A percentile compares a stretch with the other conserved stretches of the same genome.
These are phyloP conservation scores for Coemansia sp. DNA, from an alignment of 192 early-diverging fungal genomes.

Conservation along the genomic window DNA sequence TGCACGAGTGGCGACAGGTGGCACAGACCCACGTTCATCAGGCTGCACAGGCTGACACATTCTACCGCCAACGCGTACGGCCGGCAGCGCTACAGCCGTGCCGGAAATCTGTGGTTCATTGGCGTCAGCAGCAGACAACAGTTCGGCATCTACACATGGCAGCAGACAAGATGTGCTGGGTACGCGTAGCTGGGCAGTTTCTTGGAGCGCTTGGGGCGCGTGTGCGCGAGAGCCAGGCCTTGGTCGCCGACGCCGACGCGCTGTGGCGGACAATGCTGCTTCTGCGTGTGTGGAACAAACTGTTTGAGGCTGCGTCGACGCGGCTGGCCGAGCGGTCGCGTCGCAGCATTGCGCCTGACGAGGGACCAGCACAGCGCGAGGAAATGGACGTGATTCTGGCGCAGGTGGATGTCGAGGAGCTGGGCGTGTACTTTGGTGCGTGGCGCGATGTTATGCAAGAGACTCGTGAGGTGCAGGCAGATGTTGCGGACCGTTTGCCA, in stretches of 20 bases:
- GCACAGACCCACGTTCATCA: neutral
- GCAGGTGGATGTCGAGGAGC: neutral
- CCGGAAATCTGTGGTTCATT: neutral
- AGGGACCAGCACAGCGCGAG: neutral
- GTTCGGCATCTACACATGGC: conserved; percentile 14
- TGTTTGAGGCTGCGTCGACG: neutral
- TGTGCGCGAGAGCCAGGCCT: neutral
- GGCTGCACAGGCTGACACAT: conserved; percentile 5
- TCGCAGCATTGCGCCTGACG: neutral
- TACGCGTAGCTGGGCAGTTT: neutral
- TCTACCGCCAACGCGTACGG: neutral
- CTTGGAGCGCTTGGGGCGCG: neutral
- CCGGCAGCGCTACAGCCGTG: conserved; percentile 6
- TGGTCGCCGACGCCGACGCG: conserved; percentile 6
- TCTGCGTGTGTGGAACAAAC: conserved; percentile 10
- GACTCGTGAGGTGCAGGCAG: conserved; percentile 5
- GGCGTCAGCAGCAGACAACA: conserved; percentile 11
- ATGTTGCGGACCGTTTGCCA: conserved; percentile 1
- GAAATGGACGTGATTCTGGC: conserved; percentile 1
- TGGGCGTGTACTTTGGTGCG: conserved; percentile 11
- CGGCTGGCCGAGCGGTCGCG: conserved; percentile 7
- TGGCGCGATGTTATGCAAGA: conserved; percentile 24
- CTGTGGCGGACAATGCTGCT: neutral
- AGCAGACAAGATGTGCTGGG: neutral
- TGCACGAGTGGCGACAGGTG: conserved; percentile 12